These are phyloP conservation scores for Arthrobotrys musiformis DNA, from an alignment of 2,329 filamentous ascomycete genomes.

Conservation along the genomic window DNA sequence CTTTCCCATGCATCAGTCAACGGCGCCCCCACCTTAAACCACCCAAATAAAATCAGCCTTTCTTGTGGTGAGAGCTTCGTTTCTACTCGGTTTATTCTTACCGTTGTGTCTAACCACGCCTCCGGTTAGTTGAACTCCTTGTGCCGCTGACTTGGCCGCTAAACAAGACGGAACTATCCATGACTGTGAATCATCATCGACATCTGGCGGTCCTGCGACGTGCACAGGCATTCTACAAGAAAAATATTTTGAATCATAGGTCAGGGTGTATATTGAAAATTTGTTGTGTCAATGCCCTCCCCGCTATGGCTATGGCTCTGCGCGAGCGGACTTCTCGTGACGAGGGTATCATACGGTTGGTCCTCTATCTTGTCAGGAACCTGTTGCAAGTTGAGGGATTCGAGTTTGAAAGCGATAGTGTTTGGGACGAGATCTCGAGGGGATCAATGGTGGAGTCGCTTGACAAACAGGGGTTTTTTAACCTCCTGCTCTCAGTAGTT, in stretches of 20 bases:
- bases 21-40: conserved; percentile 68
- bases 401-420: conserved; percentile 77
- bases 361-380: conserved; percentile 89
- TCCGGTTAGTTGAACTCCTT: conserved; percentile 76
- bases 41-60: conserved; percentile 70
- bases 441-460: conserved; percentile 90
- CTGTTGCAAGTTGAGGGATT: conserved; percentile 84
- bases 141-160: conserved; percentile 95
- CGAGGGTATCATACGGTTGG: conserved; percentile 89
- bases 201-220: conserved; percentile 90
- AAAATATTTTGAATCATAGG: conserved; percentile 84
- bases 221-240: conserved; percentile 89
- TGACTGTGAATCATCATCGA: conserved; percentile 91
- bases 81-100: background rate
- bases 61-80: conserved; percentile 72
- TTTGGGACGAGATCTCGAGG: conserved; percentile 87
- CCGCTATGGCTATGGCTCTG: conserved; percentile 82
- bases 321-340: conserved; percentile 81
- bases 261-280: conserved; percentile 80
- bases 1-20: conserved; percentile 67
- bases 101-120: conserved; percentile 54
- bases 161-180: conserved; percentile 79
- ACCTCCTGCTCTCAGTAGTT: conserved; percentile 83
- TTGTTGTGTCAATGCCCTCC: conserved; percentile 81
- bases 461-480: conserved; percentile 88